Conservation (phyloP, 805 yeast species). For the Pichia phayaonensis region DNA sequence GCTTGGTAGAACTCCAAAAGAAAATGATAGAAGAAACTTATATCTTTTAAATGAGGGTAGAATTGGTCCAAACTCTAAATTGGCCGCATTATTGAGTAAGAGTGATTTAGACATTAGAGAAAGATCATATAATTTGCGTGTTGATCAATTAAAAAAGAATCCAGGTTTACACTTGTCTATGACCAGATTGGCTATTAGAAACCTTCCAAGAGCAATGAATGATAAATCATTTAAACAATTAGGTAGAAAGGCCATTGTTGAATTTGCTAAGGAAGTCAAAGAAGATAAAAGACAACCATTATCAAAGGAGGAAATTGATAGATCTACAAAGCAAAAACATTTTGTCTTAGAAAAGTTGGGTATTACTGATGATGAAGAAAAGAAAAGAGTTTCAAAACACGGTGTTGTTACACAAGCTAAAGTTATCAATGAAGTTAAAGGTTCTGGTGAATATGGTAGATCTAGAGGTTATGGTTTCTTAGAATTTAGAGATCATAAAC, state of each 20-base stretch:
- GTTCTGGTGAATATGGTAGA: slow-evolving; percentile 79
- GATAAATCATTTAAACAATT: slow-evolving; percentile 83
- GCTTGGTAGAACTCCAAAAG: slow-evolving; percentile 73
- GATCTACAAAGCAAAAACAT: slow-evolving; percentile 65
- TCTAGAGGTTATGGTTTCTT: slow-evolving; percentile 96
- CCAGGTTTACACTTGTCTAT: slow-evolving; percentile 88
- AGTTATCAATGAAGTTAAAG: slow-evolving; percentile 87
- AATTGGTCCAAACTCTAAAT: slow-evolving; percentile 68
- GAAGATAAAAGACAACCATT: slow-evolving; percentile 70
- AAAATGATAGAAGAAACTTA: slow-evolving; percentile 76
- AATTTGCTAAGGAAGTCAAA: slow-evolving; percentile 85
- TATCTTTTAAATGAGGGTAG: slow-evolving; percentile 92
- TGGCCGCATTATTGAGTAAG: slow-evolving; percentile 59
- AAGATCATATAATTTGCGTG: slow-evolving; percentile 76
- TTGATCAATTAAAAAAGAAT: slow-evolving; percentile 82
- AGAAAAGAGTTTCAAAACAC: slow-evolving; percentile 59
- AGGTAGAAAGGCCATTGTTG: slow-evolving; percentile 90
- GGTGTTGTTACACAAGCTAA: slow-evolving; percentile 95
- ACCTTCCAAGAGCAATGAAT: slow-evolving; percentile 87
- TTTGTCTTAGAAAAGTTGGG: slow-evolving; percentile 27
- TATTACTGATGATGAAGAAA: slow-evolving; percentile 33
- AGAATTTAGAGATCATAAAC: slow-evolving; percentile 85
- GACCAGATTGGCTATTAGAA: slow-evolving; percentile 91
- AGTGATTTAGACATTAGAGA: slow-evolving; percentile 84
- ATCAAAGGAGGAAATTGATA: slow-evolving; percentile 76